Base-by-base conservation (phyloP, 148 eudicot genomes). In the Pharnaceum exiguum region DNA sequence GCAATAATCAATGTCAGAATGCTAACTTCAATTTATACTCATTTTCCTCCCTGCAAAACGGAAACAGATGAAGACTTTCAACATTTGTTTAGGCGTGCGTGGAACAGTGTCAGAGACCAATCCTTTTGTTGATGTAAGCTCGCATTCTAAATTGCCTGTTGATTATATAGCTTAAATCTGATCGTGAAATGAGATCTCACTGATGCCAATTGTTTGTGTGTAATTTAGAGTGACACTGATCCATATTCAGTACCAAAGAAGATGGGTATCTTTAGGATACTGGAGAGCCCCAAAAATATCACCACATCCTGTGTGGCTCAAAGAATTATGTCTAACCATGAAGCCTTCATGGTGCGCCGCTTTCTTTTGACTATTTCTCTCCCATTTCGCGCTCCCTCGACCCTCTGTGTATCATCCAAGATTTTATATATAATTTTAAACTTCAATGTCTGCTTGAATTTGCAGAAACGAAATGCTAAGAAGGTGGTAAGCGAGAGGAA, bases 31-130 rank as follows among this genome's bases (percentile, higher is more conserved):
- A n/a, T n/a, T n/a, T n/a, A n/a, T n/a, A n/a, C n/a, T n/a, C n/a
- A n/a, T n/a, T n/a, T n/a, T n/a, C n/a, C n/a, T n/a, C n/a, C n/a
- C n/a, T n/a, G n/a, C n/a, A n/a, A n/a, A n/a, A n/a, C n/a, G n/a
- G n/a, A n/a, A n/a, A n/a, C n/a, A n/a, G n/a, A n/a, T n/a, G n/a
- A n/a, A n/a, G n/a, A n/a, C 98, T 60, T 91, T 91, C 81, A 91
- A 91, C 71, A 85, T 91, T 40, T 79, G 90, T 59, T 52, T 82
- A 74, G 94, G 87, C 30, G 90, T 85, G 27, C 98, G 63, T 44
- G 98, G 98, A 71, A 87, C 96, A 29, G 75, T 87, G 56, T 76
- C 96, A 10, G 98, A 91, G 84, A 71, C 76, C 66, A 81, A 79
- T 73, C 71, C 75, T 72, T 37, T 67, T 3, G 38, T 60, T 35